phyloP scores from a whole-genome alignment of 1,284 basidiomycete species.

The Irpex sp. region DNA sequence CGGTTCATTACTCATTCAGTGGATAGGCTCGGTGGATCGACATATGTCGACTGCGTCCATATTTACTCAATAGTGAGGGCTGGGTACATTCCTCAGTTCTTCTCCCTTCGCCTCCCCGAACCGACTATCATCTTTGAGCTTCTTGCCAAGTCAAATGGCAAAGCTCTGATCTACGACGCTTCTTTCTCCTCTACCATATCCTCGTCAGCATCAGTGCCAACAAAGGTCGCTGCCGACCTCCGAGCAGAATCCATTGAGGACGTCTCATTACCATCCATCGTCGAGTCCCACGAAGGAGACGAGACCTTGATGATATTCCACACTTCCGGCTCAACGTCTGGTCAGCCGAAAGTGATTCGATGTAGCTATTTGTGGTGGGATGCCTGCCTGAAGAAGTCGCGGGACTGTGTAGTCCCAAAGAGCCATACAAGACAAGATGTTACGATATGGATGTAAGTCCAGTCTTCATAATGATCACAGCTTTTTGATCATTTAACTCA shows the following conservation, averaged over 20 bases:
- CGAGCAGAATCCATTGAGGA: slow-evolving; percentile 33
- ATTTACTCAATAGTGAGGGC: slow-evolving; percentile 71
- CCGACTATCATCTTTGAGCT: slow-evolving; percentile 65
- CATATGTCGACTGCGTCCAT: slow-evolving; percentile 63
- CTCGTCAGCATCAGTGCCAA: slow-evolving; percentile 21
- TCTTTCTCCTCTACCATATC: slow-evolving; percentile 31
- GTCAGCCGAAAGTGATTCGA: slow-evolving; percentile 69
- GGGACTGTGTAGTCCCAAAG: slow-evolving; percentile 16
- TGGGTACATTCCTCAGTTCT: slow-evolving; percentile 69
- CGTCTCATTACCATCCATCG: slow-evolving; percentile 42
- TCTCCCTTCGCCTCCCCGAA: slow-evolving; percentile 67
- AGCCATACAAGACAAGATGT: slow-evolving; percentile 51
- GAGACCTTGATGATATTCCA: slow-evolving; percentile 65
- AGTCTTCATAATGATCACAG: slow-evolving; percentile 1
- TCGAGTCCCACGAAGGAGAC: slow-evolving; percentile 34
- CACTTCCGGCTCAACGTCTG: slow-evolving; percentile 72
- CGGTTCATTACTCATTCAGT: slow-evolving; percentile 7
- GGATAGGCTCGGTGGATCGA: slow-evolving; percentile 61
- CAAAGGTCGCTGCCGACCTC: slow-evolving; percentile 39
- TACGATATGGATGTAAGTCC: slow-evolving; percentile 32
- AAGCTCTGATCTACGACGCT: slow-evolving; percentile 57
- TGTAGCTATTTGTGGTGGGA: slow-evolving; percentile 45
- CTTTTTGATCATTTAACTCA: slow-evolving; percentile 6
- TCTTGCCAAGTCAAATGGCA: slow-evolving; percentile 50
- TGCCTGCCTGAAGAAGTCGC: slow-evolving; percentile 23